Evolutionary conservation across 768 basidiomycete genomes (phyloP).

Genomic region (Hericium rajendrae): DNA sequence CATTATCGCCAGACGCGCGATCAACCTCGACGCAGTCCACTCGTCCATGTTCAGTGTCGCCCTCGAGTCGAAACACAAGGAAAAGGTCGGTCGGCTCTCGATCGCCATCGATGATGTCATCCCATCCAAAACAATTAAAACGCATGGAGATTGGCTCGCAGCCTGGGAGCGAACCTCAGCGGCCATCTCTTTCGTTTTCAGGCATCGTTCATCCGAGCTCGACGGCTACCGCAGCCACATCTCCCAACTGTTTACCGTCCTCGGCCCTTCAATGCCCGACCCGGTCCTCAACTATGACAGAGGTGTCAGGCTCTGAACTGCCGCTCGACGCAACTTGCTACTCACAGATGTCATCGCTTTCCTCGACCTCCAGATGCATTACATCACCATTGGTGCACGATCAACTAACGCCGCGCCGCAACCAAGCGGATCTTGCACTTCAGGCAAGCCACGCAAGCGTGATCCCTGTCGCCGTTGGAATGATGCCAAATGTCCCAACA

Average conservation of each 20-base stretch:
- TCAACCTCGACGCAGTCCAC: neutral
- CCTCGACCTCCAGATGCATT: slow-evolving; percentile 2
- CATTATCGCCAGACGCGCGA: too few relatives aligned
- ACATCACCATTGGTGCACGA: slow-evolving; percentile 2
- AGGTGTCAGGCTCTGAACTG: slow-evolving; percentile 20
- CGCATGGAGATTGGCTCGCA: too few relatives aligned
- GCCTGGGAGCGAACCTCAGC: slow-evolving; percentile 8
- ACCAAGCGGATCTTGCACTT: neutral
- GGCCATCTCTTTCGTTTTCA: slow-evolving; percentile 19
- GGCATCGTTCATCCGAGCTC: slow-evolving; percentile 20
- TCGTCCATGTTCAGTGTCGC: neutral
- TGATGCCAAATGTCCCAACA: neutral
- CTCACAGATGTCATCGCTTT: slow-evolving; percentile 18
- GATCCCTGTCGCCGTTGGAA: slow-evolving; percentile 20
- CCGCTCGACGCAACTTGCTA: slow-evolving; percentile 5
- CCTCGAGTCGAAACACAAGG: neutral
- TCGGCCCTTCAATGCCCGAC: too few relatives aligned
- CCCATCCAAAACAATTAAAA: neutral
- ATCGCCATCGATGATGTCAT: neutral
- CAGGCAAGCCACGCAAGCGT: neutral
- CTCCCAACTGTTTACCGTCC: slow-evolving; percentile 17
- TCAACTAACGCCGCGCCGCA: neutral
- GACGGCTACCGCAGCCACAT: slow-evolving; percentile 19
- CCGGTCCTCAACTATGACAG: slow-evolving; percentile 24
- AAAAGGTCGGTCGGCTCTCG: neutral